Evolutionary conservation across 139 green algal genomes (phyloP), one percentile per base, ranked within the genome.

Genomic region (Chlamydomonas schloesseri): DNA sequence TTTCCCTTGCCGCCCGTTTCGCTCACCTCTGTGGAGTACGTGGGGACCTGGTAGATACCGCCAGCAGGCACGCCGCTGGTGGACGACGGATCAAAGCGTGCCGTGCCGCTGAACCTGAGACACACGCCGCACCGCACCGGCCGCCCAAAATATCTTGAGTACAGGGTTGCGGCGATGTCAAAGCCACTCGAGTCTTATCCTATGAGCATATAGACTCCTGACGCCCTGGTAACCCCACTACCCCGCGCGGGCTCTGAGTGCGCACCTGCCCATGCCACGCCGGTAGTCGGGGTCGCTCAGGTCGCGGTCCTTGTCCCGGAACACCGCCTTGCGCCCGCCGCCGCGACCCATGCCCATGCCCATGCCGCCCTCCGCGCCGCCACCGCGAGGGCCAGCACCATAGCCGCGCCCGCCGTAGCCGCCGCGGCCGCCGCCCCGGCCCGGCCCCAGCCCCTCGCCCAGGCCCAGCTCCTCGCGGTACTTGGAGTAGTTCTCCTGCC

Each of bases 241-340:
- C 11, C 50, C 11, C 11, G 50, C 50, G 50, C 11, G n/a, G n/a
- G n/a, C n/a, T n/a, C n/a, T n/a, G n/a, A n/a, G 21, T 3, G 55
- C 80, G 29, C 80, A 86, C 81, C 81, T 78, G 50, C 76, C 71
- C 71, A 88, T 74, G 28, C 86, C 77, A 3, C 86, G 70, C 9
- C 50, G 42, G 58, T 90, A 90, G 62, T 90, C 86, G 29, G 86
- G 86, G 78, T 90, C 86, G 15, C 62, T 64, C 33, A 90, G 36
- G 24, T 90, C 86, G 36, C 72, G 64, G 47, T 86, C 86, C 78
- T 87, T 90, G 60, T 90, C 78, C 46, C 71, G 58, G 47, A 90
- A 90, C 37, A 90, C 78, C 11, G 86, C 86, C 78, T 90, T 90
- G 42, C 86, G 86, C 4, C 86, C 86, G 13, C 86, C 78, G 14